These are phyloP conservation scores for Blastobotrys persicus DNA, from an alignment of 1,139 yeast species.

Conservation along the genomic window DNA sequence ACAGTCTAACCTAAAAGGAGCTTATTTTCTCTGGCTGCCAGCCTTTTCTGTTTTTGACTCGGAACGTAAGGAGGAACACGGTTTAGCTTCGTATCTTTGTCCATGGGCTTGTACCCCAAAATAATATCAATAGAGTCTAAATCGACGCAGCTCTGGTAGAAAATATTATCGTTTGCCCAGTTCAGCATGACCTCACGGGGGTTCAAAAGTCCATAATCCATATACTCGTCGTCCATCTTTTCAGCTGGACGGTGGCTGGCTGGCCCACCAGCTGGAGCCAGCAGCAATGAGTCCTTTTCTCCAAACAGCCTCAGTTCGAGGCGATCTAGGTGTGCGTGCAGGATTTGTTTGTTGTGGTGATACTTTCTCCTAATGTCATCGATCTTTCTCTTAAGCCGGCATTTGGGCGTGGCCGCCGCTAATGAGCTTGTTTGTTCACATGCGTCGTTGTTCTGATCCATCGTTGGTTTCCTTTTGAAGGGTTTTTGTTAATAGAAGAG, in stretches of 20 bases:
- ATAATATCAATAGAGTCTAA: background rate
- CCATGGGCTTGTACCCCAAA: background rate
- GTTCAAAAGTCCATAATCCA: background rate
- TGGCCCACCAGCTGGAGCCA: background rate
- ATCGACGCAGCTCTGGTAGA: slow-evolving; percentile 3
- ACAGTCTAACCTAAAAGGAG: background rate
- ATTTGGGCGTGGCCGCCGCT: background rate
- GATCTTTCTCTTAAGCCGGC: background rate
- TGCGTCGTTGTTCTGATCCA: no score
- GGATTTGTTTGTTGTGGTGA: background rate
- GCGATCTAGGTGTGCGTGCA: background rate
- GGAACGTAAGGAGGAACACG: background rate
- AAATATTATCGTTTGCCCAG: background rate
- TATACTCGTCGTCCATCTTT: background rate
- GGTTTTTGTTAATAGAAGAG: no score
- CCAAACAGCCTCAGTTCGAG: background rate
- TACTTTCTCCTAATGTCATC: background rate
- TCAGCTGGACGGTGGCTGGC: background rate
- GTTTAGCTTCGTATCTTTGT: background rate
- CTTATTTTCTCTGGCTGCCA: background rate
- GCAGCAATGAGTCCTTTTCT: background rate
- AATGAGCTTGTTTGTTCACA: no score
- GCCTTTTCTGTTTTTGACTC: background rate
- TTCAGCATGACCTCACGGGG: slow-evolving; percentile 1
- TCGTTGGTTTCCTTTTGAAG: no score